Evolutionary conservation across 331 rosid genomes (phyloP), one percentile per base, ranked within the genome.

Genomic region (Arachis monticola): DNA sequence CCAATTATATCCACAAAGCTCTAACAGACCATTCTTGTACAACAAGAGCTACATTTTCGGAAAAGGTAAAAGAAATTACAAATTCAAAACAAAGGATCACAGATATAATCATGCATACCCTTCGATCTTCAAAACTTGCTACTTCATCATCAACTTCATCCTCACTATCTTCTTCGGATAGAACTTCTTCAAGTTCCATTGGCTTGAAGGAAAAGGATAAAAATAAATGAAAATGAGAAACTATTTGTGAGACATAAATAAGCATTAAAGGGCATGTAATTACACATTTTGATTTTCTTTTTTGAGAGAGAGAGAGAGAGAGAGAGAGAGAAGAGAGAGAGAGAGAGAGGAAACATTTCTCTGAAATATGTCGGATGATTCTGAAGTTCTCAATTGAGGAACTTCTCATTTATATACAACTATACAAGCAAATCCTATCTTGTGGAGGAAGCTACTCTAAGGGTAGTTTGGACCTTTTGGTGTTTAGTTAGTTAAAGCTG

Each of bases 71-170:
- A 17, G 38, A 74, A 45, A 48, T 73, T 44, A 76, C 67, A 63
- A 68, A 50, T 60, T 27, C 35, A 67, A 61, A 84, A 53, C n/a
- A 65, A 42, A 60, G 59, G 48, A 57, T 14, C 13, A 27, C 46
- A 35, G 41, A 31, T 51, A 73, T 66, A 68, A 73, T 63, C 35
- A 52, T 68, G 9, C 76, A 77, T 90, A 93, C 98, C 88, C 81
- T 75, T 71, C 83, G 85, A 57, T 87, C 89, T 82, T 91, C 93
- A 65, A 90, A 64, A 60, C 85, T 88, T 67, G 79, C 85, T 79
- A 84, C 92, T 13, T 85, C 91, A 32, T 89, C 88, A 50, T 93
- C 95, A 57, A 85, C 86, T 83, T 93, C 98, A 85, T 82, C 87
- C 83, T 93, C 98, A 69, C 96, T 93, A 67, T 91, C 97, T 69